Evolutionary conservation across 306 rosid species (phyloP), one percentile per base, ranked within the genome.

Genomic region (Lathyrus aphaca): DNA sequence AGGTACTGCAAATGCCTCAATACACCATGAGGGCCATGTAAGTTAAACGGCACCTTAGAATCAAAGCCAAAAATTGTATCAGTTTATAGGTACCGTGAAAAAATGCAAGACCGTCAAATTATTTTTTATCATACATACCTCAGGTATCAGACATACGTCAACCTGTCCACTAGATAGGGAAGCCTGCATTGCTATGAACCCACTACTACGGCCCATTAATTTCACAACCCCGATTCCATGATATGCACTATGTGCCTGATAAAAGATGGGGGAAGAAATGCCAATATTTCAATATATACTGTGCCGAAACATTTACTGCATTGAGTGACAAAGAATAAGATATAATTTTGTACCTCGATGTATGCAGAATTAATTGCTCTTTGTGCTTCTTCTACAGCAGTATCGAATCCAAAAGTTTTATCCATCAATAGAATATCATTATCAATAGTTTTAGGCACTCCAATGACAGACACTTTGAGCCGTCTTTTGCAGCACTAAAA

Each of bases 171-270:
- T 95, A 21, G 99, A 87, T 58, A 95, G 79, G 69, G 99, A 81
- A 66, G 97, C 92, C 38, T 95, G 99, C 99, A 95, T 95, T 44
- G 99, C 97, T 66, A 95, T 95, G 80, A 77, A 95, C 70, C 99
- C 99, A 74, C 99, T 95, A 86, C 97, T 91, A 68, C 99, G 99
- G 37, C 99, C 99, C 99, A 95, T 95, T 87, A 95, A 75, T 80
- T 95, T 95, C 55, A 95, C 99, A 64, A 95, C 13, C 56, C 99
- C 99, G 58, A 95, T 81, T 43, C 99, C 99, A 77, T 89, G 99
- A 80, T 89, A 95, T 39, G 99, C 99, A 75, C 99, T 95, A 73
- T 95, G 97, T 65, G 99, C 99, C 99, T 95, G 50, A 71, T 82
- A 68, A 74, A 66, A 75, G 45, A 85, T 45, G 72, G 67, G 38